phyloP scores from a whole-genome alignment of 495 filamentous ascomycete genomes.

The Lasiosphaeriaceae sp. region DNA sequence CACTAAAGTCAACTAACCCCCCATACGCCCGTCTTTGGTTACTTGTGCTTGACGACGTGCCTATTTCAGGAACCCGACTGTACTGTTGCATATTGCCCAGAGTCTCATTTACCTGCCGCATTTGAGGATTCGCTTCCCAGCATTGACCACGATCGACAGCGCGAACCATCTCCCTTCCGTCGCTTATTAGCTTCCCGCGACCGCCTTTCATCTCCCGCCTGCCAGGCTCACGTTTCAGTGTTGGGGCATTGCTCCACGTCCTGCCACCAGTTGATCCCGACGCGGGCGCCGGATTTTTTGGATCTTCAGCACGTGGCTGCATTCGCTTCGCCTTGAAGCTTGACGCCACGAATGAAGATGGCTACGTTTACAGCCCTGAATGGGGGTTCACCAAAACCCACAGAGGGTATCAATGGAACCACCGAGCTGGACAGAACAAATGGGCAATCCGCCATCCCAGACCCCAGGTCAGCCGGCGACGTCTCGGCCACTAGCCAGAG shows the following conservation, averaged over 20 bases:
- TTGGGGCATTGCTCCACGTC: background rate
- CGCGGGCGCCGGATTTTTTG: background rate
- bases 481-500: constrained; percentile 23
- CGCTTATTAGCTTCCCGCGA: background rate
- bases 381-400: constrained; percentile 40
- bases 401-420: constrained; percentile 29
- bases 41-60: background rate
- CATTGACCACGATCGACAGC: background rate
- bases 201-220: constrained; percentile 5
- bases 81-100: background rate
- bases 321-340: constrained; percentile 1
- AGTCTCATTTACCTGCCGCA: constrained; percentile 21
- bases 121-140: constrained; percentile 8
- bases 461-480: constrained; percentile 30
- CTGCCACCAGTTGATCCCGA: background rate
- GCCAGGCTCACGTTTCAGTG: constrained; percentile 1
- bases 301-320: background rate
- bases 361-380: constrained; percentile 47
- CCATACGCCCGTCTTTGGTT: no score
- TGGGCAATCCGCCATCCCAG: constrained; percentile 20
- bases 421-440: constrained; percentile 22
- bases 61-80: background rate
- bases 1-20: no score
- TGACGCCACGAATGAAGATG: constrained; percentile 35
- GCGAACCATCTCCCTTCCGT: background rate